Evolutionary conservation across 2,329 filamentous ascomycete genomes (phyloP), one percentile per base, ranked within the genome.

Genomic region (Cercospora sp.): DNA sequence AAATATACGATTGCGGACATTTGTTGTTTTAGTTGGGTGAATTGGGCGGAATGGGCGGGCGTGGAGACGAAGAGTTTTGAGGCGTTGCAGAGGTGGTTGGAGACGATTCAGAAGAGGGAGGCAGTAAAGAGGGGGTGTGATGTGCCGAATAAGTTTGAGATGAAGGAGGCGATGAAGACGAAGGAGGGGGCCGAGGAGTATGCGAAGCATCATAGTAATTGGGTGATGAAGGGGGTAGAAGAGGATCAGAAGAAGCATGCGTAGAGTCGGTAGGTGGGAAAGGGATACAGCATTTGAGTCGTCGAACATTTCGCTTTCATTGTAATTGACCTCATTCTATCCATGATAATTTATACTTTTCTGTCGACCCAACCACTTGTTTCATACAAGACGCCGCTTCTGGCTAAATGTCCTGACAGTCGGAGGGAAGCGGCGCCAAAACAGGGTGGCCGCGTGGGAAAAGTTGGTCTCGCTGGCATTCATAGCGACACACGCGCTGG

Each of bases 1-100:
- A 84, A 83, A 68, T 83, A 81, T 68, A 83, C 80, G 1, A 82
- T 85, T 69, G 83, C 82, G 9, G 83, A 85, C 70, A 79, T 84
- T 55, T 80, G 81, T 10, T 81, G 76, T 68, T 85, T 80, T 68
- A 73, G 76, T 3, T 85, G 83, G 83, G 77, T 83, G 67, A 81
- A 81, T 62, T 81, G 79, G 79, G 78, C 76, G 8, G 79, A 79
- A 55, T 81, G 79, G 66, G 66, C 66, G 9, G 66, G 66, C 0
- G 57, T 68, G 32, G 30, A 61, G 12, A 66, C 61, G 16, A 53
- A 24, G 66, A 75, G 28, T 5, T 81, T 80, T 63, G 69, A 73
- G 8, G 71, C 70, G 26, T 26, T 80, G 53, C 61, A 73, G 69
- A 71, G 67, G 61, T 80, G 79, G 79, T 57, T 78, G 67, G 72